A percentile compares a stretch with the other conserved stretches of the same genome.
phyloP scores from a whole-genome alignment of 495 filamentous ascomycete genomes.

The Annulohypoxylon moriforme region DNA sequence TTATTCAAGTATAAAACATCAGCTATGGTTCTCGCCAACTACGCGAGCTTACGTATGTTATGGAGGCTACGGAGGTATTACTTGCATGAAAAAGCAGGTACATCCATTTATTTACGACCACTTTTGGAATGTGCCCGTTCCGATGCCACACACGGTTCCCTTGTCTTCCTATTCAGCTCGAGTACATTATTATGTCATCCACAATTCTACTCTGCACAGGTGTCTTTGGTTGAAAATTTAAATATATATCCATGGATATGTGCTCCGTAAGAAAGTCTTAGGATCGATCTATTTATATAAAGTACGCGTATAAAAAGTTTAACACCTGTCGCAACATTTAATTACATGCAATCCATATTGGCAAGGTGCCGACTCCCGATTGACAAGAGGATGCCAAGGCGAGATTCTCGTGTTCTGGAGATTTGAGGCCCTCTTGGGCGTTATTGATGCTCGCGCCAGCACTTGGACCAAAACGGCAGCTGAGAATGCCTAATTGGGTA shows the following conservation, averaged over 20 bases:
- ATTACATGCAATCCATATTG: slow-evolving; percentile 6
- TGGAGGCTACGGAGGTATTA: slow-evolving; percentile 8
- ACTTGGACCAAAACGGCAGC: slow-evolving; percentile 7
- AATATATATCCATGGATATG: neutral
- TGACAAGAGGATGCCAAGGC: slow-evolving; percentile 30
- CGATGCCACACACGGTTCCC: neutral
- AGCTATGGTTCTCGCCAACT: neutral
- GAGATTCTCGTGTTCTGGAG: slow-evolving; percentile 37
- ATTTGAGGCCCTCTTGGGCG: slow-evolving; percentile 19
- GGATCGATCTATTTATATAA: slow-evolving; percentile 2
- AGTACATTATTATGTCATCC: neutral
- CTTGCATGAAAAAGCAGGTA: slow-evolving; percentile 35
- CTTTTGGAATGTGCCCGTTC: slow-evolving; percentile 23
- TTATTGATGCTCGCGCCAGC: slow-evolving; percentile 14
- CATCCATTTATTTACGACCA: slow-evolving; percentile 23
- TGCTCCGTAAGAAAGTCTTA: neutral
- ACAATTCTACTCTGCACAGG: too few relatives aligned
- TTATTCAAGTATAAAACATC: neutral
- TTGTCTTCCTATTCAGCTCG: neutral
- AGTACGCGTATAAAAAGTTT: neutral
- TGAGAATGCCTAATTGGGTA: slow-evolving; percentile 3
- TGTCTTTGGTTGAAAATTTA: too few relatives aligned
- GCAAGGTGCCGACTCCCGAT: slow-evolving; percentile 27
- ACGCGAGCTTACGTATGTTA: neutral
- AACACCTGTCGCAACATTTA: slow-evolving; percentile 5